A percentile compares a stretch with the other conserved stretches of the same genome.
Evolutionary conservation across 768 basidiomycete genomes (phyloP).

Genomic region (Kwoniella bestiolae): DNA sequence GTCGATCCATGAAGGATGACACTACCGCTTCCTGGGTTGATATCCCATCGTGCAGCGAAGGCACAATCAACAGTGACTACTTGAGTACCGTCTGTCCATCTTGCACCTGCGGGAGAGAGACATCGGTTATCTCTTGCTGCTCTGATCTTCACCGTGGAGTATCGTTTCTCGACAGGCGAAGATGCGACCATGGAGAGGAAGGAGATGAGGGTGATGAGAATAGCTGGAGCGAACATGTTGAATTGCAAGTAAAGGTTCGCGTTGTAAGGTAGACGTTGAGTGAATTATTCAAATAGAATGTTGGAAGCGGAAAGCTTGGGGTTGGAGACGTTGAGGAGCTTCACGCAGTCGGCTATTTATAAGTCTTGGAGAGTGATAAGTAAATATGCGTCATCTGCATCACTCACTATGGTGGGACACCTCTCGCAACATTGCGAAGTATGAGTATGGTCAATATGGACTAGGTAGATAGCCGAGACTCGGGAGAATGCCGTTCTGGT

Average conservation of each 20-base stretch:
- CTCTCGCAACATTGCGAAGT: too few species aligned
- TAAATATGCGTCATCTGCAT: too few species aligned
- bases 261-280: neutral
- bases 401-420: too few species aligned
- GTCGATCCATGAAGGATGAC: conserved; percentile 17
- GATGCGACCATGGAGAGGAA: neutral
- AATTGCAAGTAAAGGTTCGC: neutral
- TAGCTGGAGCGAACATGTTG: neutral
- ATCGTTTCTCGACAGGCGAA: conserved; percentile 1
- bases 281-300: neutral
- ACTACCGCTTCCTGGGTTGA: conserved; percentile 19
- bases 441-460: too few species aligned
- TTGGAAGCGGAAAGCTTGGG: neutral
- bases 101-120: neutral
- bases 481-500: neutral
- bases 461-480: neutral
- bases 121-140: conserved; percentile 14
- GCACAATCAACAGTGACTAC: conserved; percentile 9
- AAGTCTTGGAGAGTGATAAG: too few species aligned
- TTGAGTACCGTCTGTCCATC: conserved; percentile 4
- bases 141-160: conserved; percentile 10
- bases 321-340: too few species aligned
- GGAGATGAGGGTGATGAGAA: neutral
- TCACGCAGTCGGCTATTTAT: too few species aligned
- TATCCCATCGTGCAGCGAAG: conserved; percentile 18